Conservation (phyloP, 2,329 filamentous ascomycete species). For the Ophiostoma triangulosporum region DNA sequence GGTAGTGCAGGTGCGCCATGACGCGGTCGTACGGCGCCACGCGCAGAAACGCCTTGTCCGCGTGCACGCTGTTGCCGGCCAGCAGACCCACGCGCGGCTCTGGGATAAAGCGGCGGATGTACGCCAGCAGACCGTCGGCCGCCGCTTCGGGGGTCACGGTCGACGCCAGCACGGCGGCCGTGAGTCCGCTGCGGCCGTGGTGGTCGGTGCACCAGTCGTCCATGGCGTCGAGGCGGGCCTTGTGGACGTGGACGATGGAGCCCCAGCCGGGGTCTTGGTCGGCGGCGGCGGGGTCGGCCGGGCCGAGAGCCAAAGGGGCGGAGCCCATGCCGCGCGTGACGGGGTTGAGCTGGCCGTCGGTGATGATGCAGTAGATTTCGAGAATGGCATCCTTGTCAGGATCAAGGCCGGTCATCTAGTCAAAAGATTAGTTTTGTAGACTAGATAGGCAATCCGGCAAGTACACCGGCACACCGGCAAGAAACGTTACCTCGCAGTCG, state of each 20-base stretch:
- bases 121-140: slow-evolving; percentile 58
- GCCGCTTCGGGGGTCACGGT: slow-evolving; percentile 58
- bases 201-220: slow-evolving; percentile 78
- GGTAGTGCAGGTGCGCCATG: slow-evolving; percentile 69
- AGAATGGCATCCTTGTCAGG: slow-evolving; percentile 70
- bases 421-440: too few relatives aligned
- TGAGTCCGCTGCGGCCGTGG: slow-evolving; percentile 72
- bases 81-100: slow-evolving; percentile 54
- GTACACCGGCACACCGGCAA: too few relatives aligned
- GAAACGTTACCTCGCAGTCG: slow-evolving; percentile 12
- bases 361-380: slow-evolving; percentile 86
- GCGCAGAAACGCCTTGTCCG: slow-evolving; percentile 69
- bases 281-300: slow-evolving; percentile 31
- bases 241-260: slow-evolving; percentile 59
- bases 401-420: slow-evolving; percentile 82
- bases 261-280: slow-evolving; percentile 70
- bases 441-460: too few relatives aligned
- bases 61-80: slow-evolving; percentile 88
- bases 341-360: slow-evolving; percentile 52
- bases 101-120: slow-evolving; percentile 62
- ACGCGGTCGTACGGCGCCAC: slow-evolving; percentile 61
- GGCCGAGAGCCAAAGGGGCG: not conserved
- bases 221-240: slow-evolving; percentile 61
- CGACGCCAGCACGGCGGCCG: slow-evolving; percentile 59
- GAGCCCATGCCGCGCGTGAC: not conserved